Base-by-base conservation (phyloP, 2,329 filamentous ascomycete species). In the Neonectria hederae region DNA sequence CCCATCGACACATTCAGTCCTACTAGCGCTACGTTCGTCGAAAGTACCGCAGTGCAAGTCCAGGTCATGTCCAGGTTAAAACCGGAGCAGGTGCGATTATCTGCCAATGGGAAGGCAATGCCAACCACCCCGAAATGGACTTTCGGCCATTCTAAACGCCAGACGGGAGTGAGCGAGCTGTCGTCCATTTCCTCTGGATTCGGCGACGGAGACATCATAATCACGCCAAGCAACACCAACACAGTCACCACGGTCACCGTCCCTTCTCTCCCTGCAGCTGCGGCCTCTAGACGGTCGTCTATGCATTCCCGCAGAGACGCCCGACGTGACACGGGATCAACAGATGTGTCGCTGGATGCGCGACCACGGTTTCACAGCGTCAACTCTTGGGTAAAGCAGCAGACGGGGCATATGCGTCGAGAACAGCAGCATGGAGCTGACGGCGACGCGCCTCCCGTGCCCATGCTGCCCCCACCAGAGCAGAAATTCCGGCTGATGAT, bases 121-220 rank as follows among this genome's bases (percentile, higher is more conserved):
- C 70, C 65, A 55, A 63, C 69, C 26, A 42, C 68, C 43, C 51
- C 65, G 54, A 43, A 64, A 54, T 45, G 61, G 32, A 49, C 56
- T 58, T 53, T 66, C 49, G 13, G 24, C 17, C 65, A 52, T 2
- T 53, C 65, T 9, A 66, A 70, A 28, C 64, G 66, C 14, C 74
- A 70, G 40, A 80, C 82, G 32, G 80, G 82, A 8, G 73, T 77
- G 4, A 87, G 84, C 63, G 83, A 84, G 52, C 70, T 88, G 32
- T 89, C 88, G 0, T 90, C 87, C 0, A 78, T 90, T 4, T 90
- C 88, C 0, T 90, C 88, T 0, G 88, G 87, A 7, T 90, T 90
- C 65, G 88, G 88, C 19, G 87, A 90, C 69, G 86, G 83, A 24
- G 85, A 89, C 48, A 86, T 89, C 28, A 82, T 87, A 32, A 75